Conservation (phyloP, 305 asterid genomes). For the Solanum hybrid region DNA sequence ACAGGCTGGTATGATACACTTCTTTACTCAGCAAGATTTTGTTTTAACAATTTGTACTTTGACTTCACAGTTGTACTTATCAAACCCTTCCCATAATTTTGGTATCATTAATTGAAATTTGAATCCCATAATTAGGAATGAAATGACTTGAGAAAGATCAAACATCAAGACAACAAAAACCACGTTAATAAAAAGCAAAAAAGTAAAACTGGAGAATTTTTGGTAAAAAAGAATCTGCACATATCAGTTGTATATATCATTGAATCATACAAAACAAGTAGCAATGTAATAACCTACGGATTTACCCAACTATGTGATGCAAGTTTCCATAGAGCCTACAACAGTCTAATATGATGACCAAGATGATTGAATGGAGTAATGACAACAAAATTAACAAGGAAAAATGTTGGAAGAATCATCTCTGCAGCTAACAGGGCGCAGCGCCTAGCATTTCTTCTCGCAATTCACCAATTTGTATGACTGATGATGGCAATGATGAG, state of each 20-base stretch:
- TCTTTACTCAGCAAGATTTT: not conserved
- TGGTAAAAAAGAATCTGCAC: constrained; percentile 1
- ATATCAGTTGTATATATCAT: constrained; percentile 18
- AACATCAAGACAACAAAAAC: not conserved
- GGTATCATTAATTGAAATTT: not conserved
- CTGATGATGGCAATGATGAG: constrained; percentile 11
- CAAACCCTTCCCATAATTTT: not conserved
- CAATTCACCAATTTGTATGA: constrained; percentile 18
- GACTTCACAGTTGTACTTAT: not conserved
- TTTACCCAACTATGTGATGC: constrained; percentile 19
- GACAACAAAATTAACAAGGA: constrained; percentile 22
- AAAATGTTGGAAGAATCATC: constrained; percentile 26
- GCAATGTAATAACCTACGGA: constrained; percentile 19
- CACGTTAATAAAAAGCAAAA: not conserved
- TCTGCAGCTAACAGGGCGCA: constrained; percentile 29
- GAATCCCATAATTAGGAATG: not conserved
- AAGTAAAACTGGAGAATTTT: not conserved
- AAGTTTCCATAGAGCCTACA: constrained; percentile 28
- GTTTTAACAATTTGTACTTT: not conserved
- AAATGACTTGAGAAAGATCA: not conserved
- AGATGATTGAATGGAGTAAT: constrained; percentile 8
- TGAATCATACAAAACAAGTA: constrained; percentile 38
- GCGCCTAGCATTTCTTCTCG: constrained; percentile 26
- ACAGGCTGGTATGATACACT: not conserved
- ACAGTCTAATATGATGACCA: constrained; percentile 19